These are phyloP conservation scores for Stephania cephalantha DNA, from an alignment of 164 flowering plant species.

Conservation along the genomic window DNA sequence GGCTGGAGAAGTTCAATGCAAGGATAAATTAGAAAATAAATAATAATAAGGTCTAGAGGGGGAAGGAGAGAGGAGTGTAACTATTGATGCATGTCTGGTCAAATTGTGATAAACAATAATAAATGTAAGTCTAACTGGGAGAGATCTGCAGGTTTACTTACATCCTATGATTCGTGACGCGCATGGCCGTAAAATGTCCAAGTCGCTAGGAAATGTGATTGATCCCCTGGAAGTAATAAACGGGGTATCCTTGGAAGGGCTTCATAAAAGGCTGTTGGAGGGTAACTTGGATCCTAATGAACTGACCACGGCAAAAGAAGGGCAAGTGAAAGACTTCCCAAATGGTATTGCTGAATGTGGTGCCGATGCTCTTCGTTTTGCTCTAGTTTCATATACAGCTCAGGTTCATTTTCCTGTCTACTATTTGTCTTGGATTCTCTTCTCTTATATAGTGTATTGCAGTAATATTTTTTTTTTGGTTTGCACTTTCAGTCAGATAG, in stretches of 20 bases:
- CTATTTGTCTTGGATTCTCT: constrained; percentile 4
- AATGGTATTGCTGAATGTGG: constrained; percentile 91
- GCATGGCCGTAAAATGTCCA: constrained; percentile 99
- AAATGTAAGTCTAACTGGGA: constrained; percentile 2
- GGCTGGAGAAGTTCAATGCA: background rate
- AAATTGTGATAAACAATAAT: background rate
- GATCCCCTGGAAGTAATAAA: constrained; percentile 94
- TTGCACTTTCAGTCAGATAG: constrained; percentile 68
- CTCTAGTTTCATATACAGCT: constrained; percentile 84
- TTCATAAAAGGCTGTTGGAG: constrained; percentile 78
- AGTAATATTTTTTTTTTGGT: background rate
- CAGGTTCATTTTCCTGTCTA: constrained; percentile 44
- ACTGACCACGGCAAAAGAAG: constrained; percentile 57
- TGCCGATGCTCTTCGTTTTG: constrained; percentile 89
- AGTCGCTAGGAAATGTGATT: constrained; percentile 95
- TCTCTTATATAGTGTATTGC: background rate
- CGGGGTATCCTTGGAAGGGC: constrained; percentile 76
- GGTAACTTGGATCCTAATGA: constrained; percentile 78
- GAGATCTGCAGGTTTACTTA: constrained; percentile 64
- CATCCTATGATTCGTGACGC: constrained; percentile 99
- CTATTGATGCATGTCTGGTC: background rate
- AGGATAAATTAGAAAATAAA: background rate
- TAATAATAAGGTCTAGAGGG: background rate
- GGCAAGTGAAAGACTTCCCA: constrained; percentile 80
- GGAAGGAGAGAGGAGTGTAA: background rate